phyloP scores from a whole-genome alignment of 2,329 filamentous ascomycete genomes.

The Trichoderma cornu-damae region DNA sequence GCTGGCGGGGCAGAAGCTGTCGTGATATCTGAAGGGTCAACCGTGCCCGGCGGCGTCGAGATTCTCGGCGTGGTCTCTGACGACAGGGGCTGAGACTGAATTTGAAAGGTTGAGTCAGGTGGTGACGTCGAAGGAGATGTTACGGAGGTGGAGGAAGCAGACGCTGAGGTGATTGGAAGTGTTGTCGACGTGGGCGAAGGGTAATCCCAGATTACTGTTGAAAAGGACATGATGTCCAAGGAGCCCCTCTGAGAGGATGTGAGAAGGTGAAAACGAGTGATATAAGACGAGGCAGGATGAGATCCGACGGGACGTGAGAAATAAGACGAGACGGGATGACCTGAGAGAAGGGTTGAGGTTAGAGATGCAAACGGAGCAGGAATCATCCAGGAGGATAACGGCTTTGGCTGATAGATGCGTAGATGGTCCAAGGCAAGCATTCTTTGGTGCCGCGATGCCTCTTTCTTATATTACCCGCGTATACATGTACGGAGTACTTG shows the following conservation, averaged over 20 bases:
- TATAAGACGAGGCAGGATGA: neutral
- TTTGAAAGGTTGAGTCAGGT: slow-evolving; percentile 1
- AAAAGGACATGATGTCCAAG: slow-evolving; percentile 15
- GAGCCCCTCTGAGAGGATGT: neutral
- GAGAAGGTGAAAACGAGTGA: neutral
- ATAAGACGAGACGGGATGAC: neutral
- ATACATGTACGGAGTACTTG: neutral
- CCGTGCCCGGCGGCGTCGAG: neutral
- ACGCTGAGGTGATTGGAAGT: slow-evolving; percentile 7
- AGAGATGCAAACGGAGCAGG: neutral
- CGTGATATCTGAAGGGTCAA: slow-evolving; percentile 4
- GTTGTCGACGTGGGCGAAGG: slow-evolving; percentile 5
- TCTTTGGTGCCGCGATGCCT: slow-evolving; percentile 8
- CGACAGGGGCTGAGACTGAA: neutral
- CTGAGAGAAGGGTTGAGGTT: neutral
- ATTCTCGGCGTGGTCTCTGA: neutral
- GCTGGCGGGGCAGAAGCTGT: neutral
- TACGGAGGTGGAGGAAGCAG: slow-evolving; percentile 4
- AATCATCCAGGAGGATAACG: neutral
- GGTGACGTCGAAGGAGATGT: slow-evolving; percentile 10
- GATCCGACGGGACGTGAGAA: neutral
- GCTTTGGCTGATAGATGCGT: neutral
- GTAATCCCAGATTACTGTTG: slow-evolving; percentile 16
- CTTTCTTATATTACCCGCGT: slow-evolving; percentile 1
- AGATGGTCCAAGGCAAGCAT: neutral